phyloP scores from a whole-genome alignment of 2,329 filamentous ascomycete species.

The Neonectria sp. region DNA sequence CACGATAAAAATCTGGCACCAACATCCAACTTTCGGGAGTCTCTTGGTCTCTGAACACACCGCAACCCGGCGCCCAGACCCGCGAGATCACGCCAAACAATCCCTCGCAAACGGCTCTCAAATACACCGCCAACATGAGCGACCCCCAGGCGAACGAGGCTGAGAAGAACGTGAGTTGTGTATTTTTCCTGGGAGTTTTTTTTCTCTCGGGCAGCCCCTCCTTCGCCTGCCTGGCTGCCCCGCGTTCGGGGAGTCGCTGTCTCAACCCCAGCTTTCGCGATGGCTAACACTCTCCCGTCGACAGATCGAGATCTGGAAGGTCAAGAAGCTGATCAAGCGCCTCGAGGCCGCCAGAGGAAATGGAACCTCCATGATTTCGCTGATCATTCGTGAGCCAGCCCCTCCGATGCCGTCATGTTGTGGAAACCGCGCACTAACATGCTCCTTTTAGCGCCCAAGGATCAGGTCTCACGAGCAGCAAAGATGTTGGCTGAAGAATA shows the following conservation, averaged over 20 bases:
- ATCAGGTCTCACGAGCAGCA: slow-evolving; percentile 94
- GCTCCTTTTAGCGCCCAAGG: slow-evolving; percentile 83
- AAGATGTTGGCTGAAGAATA: slow-evolving; percentile 99
- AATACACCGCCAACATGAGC: slow-evolving; percentile 78
- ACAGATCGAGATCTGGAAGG: slow-evolving; percentile 90
- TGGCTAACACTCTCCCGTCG: slow-evolving; percentile 37
- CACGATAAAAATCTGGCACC: slow-evolving; percentile 53
- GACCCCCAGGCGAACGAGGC: slow-evolving; percentile 90
- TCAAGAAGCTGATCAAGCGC: slow-evolving; percentile 99
- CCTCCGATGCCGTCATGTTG: slow-evolving; percentile 12
- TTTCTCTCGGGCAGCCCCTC: slow-evolving; percentile 42
- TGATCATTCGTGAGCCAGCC: slow-evolving; percentile 88
- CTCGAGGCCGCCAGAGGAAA: slow-evolving; percentile 97
- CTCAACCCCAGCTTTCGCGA: slow-evolving; percentile 29
- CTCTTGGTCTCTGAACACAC: slow-evolving; percentile 42
- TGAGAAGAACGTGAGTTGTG: slow-evolving; percentile 87
- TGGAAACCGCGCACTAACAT: slow-evolving; percentile 47
- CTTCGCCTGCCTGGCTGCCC: slow-evolving; percentile 47
- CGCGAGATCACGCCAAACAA: slow-evolving; percentile 44
- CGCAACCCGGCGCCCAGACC: slow-evolving; percentile 41
- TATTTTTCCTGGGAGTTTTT: slow-evolving; percentile 25
- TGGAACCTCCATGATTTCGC: slow-evolving; percentile 99
- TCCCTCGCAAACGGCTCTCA: slow-evolving; percentile 44
- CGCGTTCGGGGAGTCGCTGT: slow-evolving; percentile 44
- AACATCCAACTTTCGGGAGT: slow-evolving; percentile 50